Evolutionary conservation across 768 basidiomycete genomes (phyloP), one percentile per base, ranked within the genome.

Genomic region (Lactarius hengduanensis): DNA sequence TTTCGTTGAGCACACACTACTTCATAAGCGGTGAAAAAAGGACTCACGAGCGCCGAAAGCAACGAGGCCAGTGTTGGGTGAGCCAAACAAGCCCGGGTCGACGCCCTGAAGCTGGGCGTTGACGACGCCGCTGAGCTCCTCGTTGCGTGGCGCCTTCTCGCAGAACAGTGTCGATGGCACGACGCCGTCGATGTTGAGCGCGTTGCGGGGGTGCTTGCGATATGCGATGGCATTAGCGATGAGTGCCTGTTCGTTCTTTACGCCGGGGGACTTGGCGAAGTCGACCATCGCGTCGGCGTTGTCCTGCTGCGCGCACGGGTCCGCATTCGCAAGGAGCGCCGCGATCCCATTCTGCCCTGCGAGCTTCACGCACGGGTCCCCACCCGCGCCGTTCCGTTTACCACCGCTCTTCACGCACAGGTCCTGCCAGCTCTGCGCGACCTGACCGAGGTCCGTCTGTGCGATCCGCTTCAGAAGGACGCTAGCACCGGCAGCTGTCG

Each of bases 101-200:
- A 85, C 84, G 53, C 79, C 80, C n/a, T 79, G 78, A 61, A 85
- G 83, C 71, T 86, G 84, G 18, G 79, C 81, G 69, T 85, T 83
- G n/a, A 81, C 81, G 15, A 85, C 73, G 1, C 83, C 83, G 56
- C 78, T 77, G 30, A 86, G 77, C 67, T 83, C 77, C 4, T 78
- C 10, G 64, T 85, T 85, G 70, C 77, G 78, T n/a, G 85, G 83
- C 0, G 83, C 80, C 60, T 76, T 81, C 74, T 81, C 80, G 73
- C 84, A 86, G 76, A 84, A 86, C 22, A 78, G 76, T 13, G 79
- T 81, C n/a, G 80, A 80, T 7, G 82, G 82, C 36, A 77, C 71
- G 53, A 80, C 74, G 26, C 80, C 82, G 34, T 78, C 71, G 59
- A 83, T 76, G 62, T 78, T 72, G 50, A 81, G 74, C 1, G 81